Conservation (phyloP, 169 alveolate genomes). For the Plasmodium blacklocki region DNA sequence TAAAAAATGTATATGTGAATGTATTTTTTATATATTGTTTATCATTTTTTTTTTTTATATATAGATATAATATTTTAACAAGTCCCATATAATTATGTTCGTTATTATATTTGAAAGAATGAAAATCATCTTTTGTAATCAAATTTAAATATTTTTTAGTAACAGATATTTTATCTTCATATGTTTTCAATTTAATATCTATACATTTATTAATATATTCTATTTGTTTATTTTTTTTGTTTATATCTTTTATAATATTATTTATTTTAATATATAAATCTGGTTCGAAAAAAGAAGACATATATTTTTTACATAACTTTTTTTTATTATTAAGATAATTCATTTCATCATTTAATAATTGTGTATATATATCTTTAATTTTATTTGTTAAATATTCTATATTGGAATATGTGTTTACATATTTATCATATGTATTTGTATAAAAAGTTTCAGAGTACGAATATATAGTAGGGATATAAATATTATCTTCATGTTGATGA, state of each 20-base stretch:
- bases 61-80: constrained; percentile 53
- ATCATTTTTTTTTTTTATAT: constrained; percentile 28
- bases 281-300: not conserved
- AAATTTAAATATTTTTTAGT: constrained; percentile 31
- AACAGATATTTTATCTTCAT: not conserved
- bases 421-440: too few relatives aligned
- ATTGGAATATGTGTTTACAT: too few relatives aligned
- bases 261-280: not conserved
- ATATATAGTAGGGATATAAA: too few relatives aligned
- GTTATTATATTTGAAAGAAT: constrained; percentile 23
- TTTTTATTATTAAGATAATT: not conserved
- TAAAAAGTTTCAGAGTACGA: too few relatives aligned
- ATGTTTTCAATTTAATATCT: not conserved
- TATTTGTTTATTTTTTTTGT: not conserved
- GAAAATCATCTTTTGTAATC: constrained; percentile 40
- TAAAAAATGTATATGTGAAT: constrained; percentile 8
- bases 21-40: constrained; percentile 8
- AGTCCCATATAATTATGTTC: constrained; percentile 19
- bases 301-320: not conserved
- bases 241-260: constrained; percentile 2
- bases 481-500: too few relatives aligned
- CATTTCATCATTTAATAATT: too few relatives aligned
- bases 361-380: too few relatives aligned
- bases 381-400: too few relatives aligned
- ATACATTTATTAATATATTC: not conserved